Percentiles rank a stretch among this genome's conserved stretches.
Evolutionary conservation across 805 yeast genomes (phyloP).

Genomic region (Metschnikowia henanensis): DNA sequence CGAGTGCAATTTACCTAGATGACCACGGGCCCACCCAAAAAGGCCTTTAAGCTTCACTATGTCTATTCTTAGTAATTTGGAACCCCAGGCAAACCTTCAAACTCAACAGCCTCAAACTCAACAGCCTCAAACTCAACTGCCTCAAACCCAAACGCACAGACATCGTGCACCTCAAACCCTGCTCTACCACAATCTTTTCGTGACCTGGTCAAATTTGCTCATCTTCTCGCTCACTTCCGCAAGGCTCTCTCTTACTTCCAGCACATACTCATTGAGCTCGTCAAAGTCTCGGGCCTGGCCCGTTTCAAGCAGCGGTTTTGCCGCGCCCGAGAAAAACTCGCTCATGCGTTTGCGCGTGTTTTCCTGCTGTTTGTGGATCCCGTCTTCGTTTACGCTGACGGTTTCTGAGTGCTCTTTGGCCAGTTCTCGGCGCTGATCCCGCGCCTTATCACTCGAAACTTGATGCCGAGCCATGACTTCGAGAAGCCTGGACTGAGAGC

Average conservation of each 20-base stretch:
- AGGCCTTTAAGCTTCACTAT: too few relatives aligned
- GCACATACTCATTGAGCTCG: slow-evolving; percentile 49
- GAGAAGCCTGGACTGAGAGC: slow-evolving; percentile 47
- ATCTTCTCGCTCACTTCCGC: slow-evolving; percentile 52
- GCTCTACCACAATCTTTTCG: slow-evolving; percentile 43
- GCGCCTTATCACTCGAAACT: slow-evolving; percentile 18
- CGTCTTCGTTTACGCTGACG: slow-evolving; percentile 8
- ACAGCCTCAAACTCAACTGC: too few relatives aligned
- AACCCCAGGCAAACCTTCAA: too few relatives aligned
- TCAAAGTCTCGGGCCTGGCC: slow-evolving; percentile 45
- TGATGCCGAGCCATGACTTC: slow-evolving; percentile 35
- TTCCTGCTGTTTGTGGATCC: slow-evolving; percentile 12
- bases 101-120: too few relatives aligned
- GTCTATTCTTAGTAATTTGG: too few relatives aligned
- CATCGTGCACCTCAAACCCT: too few relatives aligned
- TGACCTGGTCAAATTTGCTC: slow-evolving; percentile 45
- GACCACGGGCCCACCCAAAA: too few relatives aligned
- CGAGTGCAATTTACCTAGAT: too few relatives aligned
- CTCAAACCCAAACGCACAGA: too few relatives aligned
- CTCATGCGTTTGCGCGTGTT: slow-evolving; percentile 15
- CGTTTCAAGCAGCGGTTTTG: slow-evolving; percentile 18
- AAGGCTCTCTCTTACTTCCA: slow-evolving; percentile 47
- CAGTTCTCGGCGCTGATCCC: slow-evolving; percentile 14
- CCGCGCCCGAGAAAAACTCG: slow-evolving; percentile 18
- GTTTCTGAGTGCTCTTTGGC: slow-evolving; percentile 10